These are phyloP conservation scores for Mycena polygramma DNA, from an alignment of 768 basidiomycete species.

Conservation along the genomic window DNA sequence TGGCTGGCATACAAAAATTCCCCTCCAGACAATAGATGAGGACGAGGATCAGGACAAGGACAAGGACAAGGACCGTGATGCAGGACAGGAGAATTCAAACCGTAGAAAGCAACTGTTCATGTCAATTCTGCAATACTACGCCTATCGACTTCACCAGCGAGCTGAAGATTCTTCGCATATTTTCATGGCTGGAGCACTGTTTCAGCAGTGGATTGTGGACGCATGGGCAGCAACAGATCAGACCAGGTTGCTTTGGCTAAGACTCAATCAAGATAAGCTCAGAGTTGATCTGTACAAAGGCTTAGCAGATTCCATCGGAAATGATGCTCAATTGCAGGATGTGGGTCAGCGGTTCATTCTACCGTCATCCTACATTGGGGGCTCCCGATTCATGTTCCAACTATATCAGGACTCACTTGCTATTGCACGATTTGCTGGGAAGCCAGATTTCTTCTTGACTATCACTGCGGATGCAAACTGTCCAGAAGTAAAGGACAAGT, in stretches of 20 bases:
- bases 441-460: slow-evolving; percentile 23
- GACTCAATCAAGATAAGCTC: slow-evolving; percentile 2
- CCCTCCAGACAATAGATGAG: slow-evolving; percentile 4
- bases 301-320: slow-evolving; percentile 10
- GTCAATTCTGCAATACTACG: slow-evolving; percentile 44
- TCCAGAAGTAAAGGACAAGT: slow-evolving; percentile 49
- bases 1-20: slow-evolving; percentile 53
- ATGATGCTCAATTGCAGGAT: slow-evolving; percentile 7
- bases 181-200: slow-evolving; percentile 49
- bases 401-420: slow-evolving; percentile 16
- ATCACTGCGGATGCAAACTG: slow-evolving; percentile 50
- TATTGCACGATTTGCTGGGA: slow-evolving; percentile 12
- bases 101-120: slow-evolving; percentile 17
- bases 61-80: slow-evolving; percentile 1
- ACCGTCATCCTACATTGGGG: slow-evolving; percentile 24
- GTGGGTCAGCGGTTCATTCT: slow-evolving; percentile 6
- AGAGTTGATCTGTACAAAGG: slow-evolving; percentile 22
- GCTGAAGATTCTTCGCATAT: slow-evolving; percentile 42
- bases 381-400: slow-evolving; percentile 24
- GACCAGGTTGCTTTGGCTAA: slow-evolving; percentile 48
- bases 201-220: slow-evolving; percentile 62
- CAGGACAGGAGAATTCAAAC: neutral
- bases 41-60: neutral
- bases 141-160: slow-evolving; percentile 49
- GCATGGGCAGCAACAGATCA: slow-evolving; percentile 61